phyloP scores from a whole-genome alignment of 2,329 filamentous ascomycete genomes.

The Talaromyces rugulosus region DNA sequence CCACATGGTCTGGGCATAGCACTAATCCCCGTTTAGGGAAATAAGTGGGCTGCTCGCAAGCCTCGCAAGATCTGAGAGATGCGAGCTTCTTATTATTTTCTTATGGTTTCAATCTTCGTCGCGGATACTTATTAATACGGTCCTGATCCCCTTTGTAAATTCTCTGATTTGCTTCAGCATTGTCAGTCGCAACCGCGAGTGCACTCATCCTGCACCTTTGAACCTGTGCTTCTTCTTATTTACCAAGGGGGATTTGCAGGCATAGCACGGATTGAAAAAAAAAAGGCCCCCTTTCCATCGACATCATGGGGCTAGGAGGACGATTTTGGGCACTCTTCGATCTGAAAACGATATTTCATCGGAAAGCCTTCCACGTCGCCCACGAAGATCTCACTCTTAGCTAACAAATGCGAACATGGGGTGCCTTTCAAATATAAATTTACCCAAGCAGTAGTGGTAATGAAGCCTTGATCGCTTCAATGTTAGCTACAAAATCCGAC shows the following conservation, averaged over 20 bases:
- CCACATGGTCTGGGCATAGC: not conserved
- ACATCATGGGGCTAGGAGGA: not conserved
- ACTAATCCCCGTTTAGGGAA: not conserved
- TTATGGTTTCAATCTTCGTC: not conserved
- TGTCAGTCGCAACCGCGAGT: too few species aligned
- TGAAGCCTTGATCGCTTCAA: too few species aligned
- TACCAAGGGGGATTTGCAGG: not conserved
- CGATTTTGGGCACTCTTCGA: not conserved
- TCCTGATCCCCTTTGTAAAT: too few species aligned
- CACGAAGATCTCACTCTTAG: too few species aligned
- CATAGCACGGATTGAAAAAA: not conserved
- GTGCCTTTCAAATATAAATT: too few species aligned
- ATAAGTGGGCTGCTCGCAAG: not conserved
- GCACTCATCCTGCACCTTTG: too few species aligned
- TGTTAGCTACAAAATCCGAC: too few species aligned
- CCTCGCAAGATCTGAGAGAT: constrained; percentile 14
- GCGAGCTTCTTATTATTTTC: not conserved
- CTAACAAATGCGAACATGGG: too few species aligned
- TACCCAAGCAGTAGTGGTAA: too few species aligned
- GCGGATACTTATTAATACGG: not conserved
- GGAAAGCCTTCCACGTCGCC: too few species aligned
- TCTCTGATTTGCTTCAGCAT: too few species aligned
- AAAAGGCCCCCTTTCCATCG: not conserved
- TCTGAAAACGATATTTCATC: too few species aligned
- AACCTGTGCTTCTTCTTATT: not conserved